These are phyloP conservation scores for Cutaneotrichosporon curvatum DNA, from an alignment of 1,284 basidiomycete species.

Conservation along the genomic window DNA sequence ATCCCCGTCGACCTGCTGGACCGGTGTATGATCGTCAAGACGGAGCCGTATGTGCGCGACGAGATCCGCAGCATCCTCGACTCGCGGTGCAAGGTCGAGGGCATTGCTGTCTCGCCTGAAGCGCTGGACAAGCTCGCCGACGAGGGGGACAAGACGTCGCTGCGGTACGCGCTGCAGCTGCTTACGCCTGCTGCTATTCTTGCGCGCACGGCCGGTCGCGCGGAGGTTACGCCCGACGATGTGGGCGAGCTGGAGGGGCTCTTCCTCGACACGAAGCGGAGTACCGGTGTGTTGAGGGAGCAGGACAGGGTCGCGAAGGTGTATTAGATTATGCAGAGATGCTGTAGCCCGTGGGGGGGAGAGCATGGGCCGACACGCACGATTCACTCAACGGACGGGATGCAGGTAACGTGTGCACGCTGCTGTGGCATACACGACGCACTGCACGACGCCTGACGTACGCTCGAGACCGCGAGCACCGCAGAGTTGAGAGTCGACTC, in stretches of 20 bases:
- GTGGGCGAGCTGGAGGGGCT: slow-evolving; percentile 85
- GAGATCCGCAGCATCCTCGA: slow-evolving; percentile 85
- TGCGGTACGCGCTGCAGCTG: slow-evolving; percentile 89
- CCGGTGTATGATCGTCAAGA: slow-evolving; percentile 95
- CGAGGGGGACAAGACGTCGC: slow-evolving; percentile 74
- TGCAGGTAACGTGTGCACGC: background rate
- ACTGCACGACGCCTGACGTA: too few relatives aligned
- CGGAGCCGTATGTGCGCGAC: slow-evolving; percentile 71
- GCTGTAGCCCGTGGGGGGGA: background rate
- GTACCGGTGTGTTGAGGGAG: slow-evolving; percentile 35
- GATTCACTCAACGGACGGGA: background rate
- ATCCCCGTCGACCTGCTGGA: slow-evolving; percentile 91
- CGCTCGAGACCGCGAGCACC: too few relatives aligned
- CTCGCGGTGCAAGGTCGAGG: slow-evolving; percentile 78
- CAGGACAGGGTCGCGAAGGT: slow-evolving; percentile 24
- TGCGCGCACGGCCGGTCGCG: slow-evolving; percentile 65
- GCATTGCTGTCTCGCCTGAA: slow-evolving; percentile 65
- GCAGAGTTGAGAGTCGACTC: too few relatives aligned
- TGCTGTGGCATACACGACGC: background rate
- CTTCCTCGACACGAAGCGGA: slow-evolving; percentile 81
- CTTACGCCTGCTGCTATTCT: slow-evolving; percentile 89
- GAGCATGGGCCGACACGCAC: background rate
- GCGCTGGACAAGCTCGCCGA: slow-evolving; percentile 75
- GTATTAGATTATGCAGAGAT: slow-evolving; percentile 16
- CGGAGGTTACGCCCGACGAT: slow-evolving; percentile 76